Evolutionary conservation across 768 basidiomycete genomes (phyloP), one percentile per base, ranked within the genome.

Genomic region (Cyathus striatus): DNA sequence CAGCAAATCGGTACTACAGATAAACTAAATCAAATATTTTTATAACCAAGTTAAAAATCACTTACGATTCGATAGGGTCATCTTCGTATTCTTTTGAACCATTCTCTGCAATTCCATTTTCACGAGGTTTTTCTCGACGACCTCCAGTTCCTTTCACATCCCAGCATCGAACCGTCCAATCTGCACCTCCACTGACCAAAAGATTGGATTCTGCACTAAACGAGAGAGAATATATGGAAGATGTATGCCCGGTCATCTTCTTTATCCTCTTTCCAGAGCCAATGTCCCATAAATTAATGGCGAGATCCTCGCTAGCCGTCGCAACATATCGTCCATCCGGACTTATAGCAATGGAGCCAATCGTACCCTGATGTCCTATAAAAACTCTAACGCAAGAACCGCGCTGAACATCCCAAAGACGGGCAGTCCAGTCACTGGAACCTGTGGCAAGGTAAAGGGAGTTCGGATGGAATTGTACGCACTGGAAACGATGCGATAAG

Each of bases 131-230:
- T 18, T 53, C 64, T 20, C 72, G 73, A 9, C 64, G 57, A 1
- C 88, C 88, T 9, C 90, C 91, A 7, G 85, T 63, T 35, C 74
- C 65, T 62, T 88, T 94, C 25, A 96, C 84, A 59, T 99, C 96
- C 96, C 96, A 99, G 44, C 92, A 93, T n/a, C 95, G 76, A 14
- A 97, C 93, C 1, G 96, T 97, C 79, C 90, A 94, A 59, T 99
- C 96, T 23, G 91, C 81, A 20, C 87, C 78, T 5, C 94, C 94
- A 45, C 90, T 94, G 10, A 97, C 85, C 25, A 99, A 78, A 42
- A 98, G 62, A 2, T 83, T 83, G 0, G 92, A 93, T 61, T 97
- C 96, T 20, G 84, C 87, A 46, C 89, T 92, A 62, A 97, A 99
- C 0, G 90, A 76, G 18, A 99, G 75, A 2, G 90, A 88, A 57